Percentiles rank a stretch among this genome's conserved stretches.
phyloP scores from a whole-genome alignment of 2,329 filamentous ascomycete species.

The Fusarium odoratissimum region DNA sequence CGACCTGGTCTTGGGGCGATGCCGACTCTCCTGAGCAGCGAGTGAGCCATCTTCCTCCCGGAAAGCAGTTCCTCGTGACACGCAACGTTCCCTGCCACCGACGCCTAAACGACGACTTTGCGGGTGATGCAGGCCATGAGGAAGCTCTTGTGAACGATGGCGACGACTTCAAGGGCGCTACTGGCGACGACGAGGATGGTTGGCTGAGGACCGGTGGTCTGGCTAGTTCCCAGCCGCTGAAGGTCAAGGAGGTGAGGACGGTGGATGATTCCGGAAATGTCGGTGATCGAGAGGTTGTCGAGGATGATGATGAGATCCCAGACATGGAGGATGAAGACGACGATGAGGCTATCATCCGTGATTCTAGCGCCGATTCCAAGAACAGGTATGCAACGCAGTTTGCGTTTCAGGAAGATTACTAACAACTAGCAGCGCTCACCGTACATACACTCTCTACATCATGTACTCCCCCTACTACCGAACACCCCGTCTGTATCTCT shows the following conservation, averaged over 20 bases:
- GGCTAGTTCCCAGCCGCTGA: conserved; percentile 78
- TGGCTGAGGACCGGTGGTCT: conserved; percentile 91
- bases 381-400: conserved; percentile 54
- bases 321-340: conserved; percentile 99
- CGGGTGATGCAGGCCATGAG: conserved; percentile 85
- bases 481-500: conserved; percentile 93
- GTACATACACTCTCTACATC: conserved; percentile 98
- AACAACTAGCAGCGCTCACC: conserved; percentile 72
- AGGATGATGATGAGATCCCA: conserved; percentile 86
- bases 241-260: conserved; percentile 84
- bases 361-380: conserved; percentile 64
- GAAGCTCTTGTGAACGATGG: conserved; percentile 88
- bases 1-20: conserved; percentile 96
- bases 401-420: not conserved
- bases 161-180: conserved; percentile 67
- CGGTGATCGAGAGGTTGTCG: conserved; percentile 76
- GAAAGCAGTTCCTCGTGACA: conserved; percentile 96
- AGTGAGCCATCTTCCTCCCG: conserved; percentile 82
- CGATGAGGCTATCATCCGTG: conserved; percentile 94
- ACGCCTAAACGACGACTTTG: conserved; percentile 92
- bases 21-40: conserved; percentile 84
- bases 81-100: conserved; percentile 94
- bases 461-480: conserved; percentile 98
- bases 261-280: conserved; percentile 91
- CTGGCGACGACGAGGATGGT: conserved; percentile 77